Evolutionary conservation across 495 filamentous ascomycete genomes (phyloP).

Genomic region (Penicillium nucicola): DNA sequence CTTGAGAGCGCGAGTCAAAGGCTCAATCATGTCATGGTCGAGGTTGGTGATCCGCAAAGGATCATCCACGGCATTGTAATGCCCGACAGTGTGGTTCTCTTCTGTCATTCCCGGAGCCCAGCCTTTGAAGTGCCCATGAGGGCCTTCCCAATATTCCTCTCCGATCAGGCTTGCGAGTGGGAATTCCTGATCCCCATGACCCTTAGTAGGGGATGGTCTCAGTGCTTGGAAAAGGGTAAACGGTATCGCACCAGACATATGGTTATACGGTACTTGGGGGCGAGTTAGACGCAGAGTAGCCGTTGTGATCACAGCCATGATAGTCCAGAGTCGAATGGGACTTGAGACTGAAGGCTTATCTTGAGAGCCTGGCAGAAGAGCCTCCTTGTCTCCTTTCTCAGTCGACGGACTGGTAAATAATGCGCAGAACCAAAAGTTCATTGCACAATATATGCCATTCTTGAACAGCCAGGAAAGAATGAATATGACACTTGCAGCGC

Average conservation of each 20-base stretch:
- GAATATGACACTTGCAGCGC: constrained; percentile 7
- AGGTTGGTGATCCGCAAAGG: constrained; percentile 40
- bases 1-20: constrained; percentile 23
- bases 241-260: constrained; percentile 23
- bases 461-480: constrained; percentile 12
- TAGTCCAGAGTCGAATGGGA: constrained; percentile 8
- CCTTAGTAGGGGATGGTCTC: background rate
- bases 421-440: constrained; percentile 12
- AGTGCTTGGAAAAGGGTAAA: constrained; percentile 19
- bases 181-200: constrained; percentile 8
- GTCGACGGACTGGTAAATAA: background rate
- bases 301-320: background rate
- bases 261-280: constrained; percentile 21
- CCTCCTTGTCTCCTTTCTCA: constrained; percentile 5
- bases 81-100: background rate
- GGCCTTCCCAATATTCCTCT: constrained; percentile 19
- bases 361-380: background rate
- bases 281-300: constrained; percentile 13
- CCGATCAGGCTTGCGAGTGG: constrained; percentile 14
- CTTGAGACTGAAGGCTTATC: background rate
- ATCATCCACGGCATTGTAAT: constrained; percentile 32
- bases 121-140: constrained; percentile 19
- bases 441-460: constrained; percentile 3
- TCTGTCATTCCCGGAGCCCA: constrained; percentile 14
- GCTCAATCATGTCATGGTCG: constrained; percentile 28